Evolutionary conservation across 179 eudicot species (phyloP), one percentile per base, ranked within the genome.

Genomic region (Drosera spatulata): DNA sequence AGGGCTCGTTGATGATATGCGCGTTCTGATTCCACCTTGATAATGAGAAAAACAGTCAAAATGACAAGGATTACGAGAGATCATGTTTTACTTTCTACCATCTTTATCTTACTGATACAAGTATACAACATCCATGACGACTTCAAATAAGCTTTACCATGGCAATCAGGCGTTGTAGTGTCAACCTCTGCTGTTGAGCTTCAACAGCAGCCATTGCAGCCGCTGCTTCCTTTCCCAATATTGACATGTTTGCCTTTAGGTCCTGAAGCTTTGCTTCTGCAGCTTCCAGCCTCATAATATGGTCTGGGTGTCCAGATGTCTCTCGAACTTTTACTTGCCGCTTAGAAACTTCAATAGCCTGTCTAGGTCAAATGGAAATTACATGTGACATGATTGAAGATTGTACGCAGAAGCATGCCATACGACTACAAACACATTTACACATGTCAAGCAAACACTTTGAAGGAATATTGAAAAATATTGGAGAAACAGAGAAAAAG

Each of bases 141-240:
- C 40, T 10, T 10, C 48, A 57, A 13, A 11, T 50, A 11, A 4
- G 51, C 10, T 66, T 73, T 73, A 86, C 99, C 99, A 86, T 82
- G 70, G 96, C 71, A 64, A 86, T 75, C 58, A 93, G 90, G 61
- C 96, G 80, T 58, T 89, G 99, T 47, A 84, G 86, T 47, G 99
- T 93, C 67, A 81, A 69, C 61, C 93, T 79, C 64, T 93, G 99
- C 69, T 93, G 99, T 67, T 93, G 99, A 72, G 71, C 83, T 78
- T 93, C 99, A 54, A 93, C 99, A 67, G 93, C 95, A 69, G 86
- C 77, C 99, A 93, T 86, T 2, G 99, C 89, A 41, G 90, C 79
- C 59, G 80, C 70, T 61, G 99, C 96, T 77, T 93, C 99, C 76
- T 86, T 93, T 63, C 93, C 95, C 67, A 86, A 67, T 51, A 71